phyloP scores from a whole-genome alignment of 768 basidiomycete species.

The Hydnomerulius pinastri region DNA sequence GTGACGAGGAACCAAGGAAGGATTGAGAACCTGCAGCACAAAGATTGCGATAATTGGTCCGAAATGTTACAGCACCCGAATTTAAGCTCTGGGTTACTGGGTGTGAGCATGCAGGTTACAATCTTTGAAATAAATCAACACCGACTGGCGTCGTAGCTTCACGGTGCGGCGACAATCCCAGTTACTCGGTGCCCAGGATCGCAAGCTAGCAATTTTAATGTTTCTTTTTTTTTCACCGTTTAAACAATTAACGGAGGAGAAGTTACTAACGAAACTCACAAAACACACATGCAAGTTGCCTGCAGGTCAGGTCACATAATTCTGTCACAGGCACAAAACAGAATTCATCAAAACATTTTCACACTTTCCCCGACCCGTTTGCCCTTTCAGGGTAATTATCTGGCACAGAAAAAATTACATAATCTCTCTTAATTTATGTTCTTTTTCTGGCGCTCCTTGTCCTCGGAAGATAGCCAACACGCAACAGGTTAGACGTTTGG shows the following conservation, averaged over 20 bases:
- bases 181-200: not conserved
- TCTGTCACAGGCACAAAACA: conserved; percentile 39
- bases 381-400: conserved; percentile 12
- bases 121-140: not conserved
- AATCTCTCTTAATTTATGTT: conserved; percentile 5
- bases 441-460: not conserved
- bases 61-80: conserved; percentile 10
- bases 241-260: no score
- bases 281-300: conserved; percentile 24
- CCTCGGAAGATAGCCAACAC: no score
- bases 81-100: conserved; percentile 1
- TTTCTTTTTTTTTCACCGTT: not conserved
- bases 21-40: conserved; percentile 3
- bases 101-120: not conserved
- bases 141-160: not conserved
- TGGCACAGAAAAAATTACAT: conserved; percentile 22
- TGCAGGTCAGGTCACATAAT: conserved; percentile 26
- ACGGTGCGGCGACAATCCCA: not conserved
- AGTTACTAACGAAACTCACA: conserved; percentile 11
- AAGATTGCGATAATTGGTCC: conserved; percentile 14
- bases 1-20: not conserved
- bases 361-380: conserved; percentile 18
- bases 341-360: conserved; percentile 27
- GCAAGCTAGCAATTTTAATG: not conserved
- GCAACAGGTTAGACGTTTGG: not conserved